A percentile compares a stretch with the other conserved stretches of the same genome.
phyloP scores from a whole-genome alignment of 176 grass and related monocot genomes.

The Chloris gayana region DNA sequence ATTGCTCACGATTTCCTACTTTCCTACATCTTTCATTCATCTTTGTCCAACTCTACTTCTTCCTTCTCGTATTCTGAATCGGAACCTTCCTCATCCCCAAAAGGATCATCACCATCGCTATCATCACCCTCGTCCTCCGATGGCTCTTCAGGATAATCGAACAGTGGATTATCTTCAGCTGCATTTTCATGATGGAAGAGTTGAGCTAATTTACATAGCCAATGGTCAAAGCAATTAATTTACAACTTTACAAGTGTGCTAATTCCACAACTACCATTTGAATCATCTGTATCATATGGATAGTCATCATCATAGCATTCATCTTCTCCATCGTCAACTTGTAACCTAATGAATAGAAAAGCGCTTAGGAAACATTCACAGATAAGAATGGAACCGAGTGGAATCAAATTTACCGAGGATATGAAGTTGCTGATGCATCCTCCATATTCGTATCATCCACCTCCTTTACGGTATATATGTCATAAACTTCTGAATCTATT shows the following conservation, averaged over 20 bases:
- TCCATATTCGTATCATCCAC: slow-evolving; percentile 51
- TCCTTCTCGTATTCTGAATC: slow-evolving; percentile 50
- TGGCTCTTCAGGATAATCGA: slow-evolving; percentile 79
- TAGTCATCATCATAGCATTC: slow-evolving; percentile 57
- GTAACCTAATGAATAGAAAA: slow-evolving; percentile 56
- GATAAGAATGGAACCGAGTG: background rate
- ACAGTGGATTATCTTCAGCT: slow-evolving; percentile 83
- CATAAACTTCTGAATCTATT: slow-evolving; percentile 87
- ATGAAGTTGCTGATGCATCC: slow-evolving; percentile 45
- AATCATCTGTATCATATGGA: slow-evolving; percentile 88
- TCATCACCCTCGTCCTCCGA: slow-evolving; percentile 51
- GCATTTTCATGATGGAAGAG: slow-evolving; percentile 13
- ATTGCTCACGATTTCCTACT: background rate
- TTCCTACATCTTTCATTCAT: background rate
- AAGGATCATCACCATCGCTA: slow-evolving; percentile 39
- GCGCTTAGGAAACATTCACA: slow-evolving; percentile 3
- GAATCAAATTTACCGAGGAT: slow-evolving; percentile 59
- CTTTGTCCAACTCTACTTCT: slow-evolving; percentile 46
- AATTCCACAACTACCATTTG: slow-evolving; percentile 64
- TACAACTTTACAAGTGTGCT: background rate
- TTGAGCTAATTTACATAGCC: background rate
- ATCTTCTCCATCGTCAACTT: slow-evolving; percentile 61
- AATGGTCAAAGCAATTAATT: background rate
- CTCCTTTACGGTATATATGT: slow-evolving; percentile 84
- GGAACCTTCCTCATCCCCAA: slow-evolving; percentile 42